phyloP scores from a whole-genome alignment of 2,329 filamentous ascomycete genomes.

The Thielaviopsis musarum region DNA sequence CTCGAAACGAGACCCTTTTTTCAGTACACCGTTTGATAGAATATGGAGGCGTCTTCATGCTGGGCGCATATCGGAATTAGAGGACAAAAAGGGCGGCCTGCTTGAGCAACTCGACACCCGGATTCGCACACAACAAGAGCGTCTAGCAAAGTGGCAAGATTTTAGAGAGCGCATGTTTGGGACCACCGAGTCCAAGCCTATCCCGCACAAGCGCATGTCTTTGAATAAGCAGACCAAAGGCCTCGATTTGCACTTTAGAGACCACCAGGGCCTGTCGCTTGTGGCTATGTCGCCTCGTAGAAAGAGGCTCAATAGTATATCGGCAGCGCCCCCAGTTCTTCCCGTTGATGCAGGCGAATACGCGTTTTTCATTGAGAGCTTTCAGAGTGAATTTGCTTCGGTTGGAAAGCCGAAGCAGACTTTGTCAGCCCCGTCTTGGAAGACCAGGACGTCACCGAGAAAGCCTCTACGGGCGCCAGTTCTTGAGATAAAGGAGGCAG shows the following conservation, averaged over 20 bases:
- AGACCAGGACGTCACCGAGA: background rate
- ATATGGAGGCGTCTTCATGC: constrained; percentile 54
- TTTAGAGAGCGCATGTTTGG: constrained; percentile 38
- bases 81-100: constrained; percentile 33
- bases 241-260: constrained; percentile 36
- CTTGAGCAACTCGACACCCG: constrained; percentile 56
- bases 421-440: background rate
- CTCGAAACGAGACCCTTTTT: constrained; percentile 40
- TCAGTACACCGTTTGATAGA: constrained; percentile 49
- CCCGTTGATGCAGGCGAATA: constrained; percentile 2
- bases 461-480: background rate
- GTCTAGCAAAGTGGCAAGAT: constrained; percentile 58
- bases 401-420: background rate
- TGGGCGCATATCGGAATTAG: constrained; percentile 39
- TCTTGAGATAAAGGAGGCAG: background rate
- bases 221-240: constrained; percentile 21
- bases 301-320: background rate
- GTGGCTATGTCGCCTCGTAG: background rate
- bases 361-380: constrained; percentile 2
- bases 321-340: background rate
- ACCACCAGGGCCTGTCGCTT: constrained; percentile 25
- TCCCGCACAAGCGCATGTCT: constrained; percentile 15
- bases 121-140: constrained; percentile 46
- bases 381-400: background rate
- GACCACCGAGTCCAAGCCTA: constrained; percentile 15